A percentile compares a stretch with the other conserved stretches of the same genome.
Evolutionary conservation across 805 yeast species (phyloP).

Genomic region (Nakazawaea sp.): DNA sequence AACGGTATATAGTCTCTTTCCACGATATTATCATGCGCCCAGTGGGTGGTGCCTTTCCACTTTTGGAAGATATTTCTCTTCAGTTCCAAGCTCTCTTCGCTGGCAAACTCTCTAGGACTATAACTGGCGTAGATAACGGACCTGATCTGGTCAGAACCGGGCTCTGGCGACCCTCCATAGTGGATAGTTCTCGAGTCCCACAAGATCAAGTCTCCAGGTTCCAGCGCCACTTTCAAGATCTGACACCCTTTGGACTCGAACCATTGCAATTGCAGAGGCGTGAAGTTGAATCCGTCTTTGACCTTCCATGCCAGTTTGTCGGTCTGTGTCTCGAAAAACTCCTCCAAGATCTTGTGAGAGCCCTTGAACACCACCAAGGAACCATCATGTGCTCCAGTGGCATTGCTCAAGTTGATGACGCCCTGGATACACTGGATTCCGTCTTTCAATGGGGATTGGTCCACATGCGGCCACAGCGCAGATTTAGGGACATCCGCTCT

Average conservation of each 20-base stretch:
- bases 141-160: slow-evolving; percentile 19
- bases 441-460: slow-evolving; percentile 24
- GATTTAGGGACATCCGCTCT: slow-evolving; percentile 13
- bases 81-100: slow-evolving; percentile 16
- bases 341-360: slow-evolving; percentile 17
- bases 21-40: slow-evolving; percentile 24
- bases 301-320: slow-evolving; percentile 17
- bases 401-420: slow-evolving; percentile 21
- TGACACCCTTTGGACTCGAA: slow-evolving; percentile 21
- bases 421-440: slow-evolving; percentile 27
- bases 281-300: slow-evolving; percentile 15
- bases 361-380: slow-evolving; percentile 23
- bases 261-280: slow-evolving; percentile 20
- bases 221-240: slow-evolving; percentile 21
- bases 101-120: slow-evolving; percentile 26
- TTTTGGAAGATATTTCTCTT: slow-evolving; percentile 18
- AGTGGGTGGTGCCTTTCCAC: slow-evolving; percentile 24
- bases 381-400: slow-evolving; percentile 23
- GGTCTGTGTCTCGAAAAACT: slow-evolving; percentile 20
- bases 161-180: slow-evolving; percentile 23
- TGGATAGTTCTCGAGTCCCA: slow-evolving; percentile 29
- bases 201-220: slow-evolving; percentile 27
- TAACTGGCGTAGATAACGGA: slow-evolving; percentile 23
- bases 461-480: slow-evolving; percentile 26
- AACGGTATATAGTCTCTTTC: slow-evolving; percentile 12